phyloP scores from a whole-genome alignment of 176 grass and related monocot genomes.

The Calamus simplicifolius region DNA sequence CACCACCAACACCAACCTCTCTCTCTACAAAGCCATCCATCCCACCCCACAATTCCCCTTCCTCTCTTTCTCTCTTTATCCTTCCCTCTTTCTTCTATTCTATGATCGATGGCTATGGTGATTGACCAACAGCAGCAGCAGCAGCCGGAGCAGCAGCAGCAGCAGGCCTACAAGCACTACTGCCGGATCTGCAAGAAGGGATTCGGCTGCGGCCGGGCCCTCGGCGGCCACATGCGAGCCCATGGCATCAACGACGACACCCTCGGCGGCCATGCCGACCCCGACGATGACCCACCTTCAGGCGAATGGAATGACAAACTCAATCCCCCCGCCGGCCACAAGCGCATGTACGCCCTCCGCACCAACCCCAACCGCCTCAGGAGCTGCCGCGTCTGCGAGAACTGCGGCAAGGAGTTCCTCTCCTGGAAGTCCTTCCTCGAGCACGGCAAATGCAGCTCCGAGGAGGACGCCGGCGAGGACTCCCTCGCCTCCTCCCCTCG shows the following conservation, averaged over 20 bases:
- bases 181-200: slow-evolving; percentile 85
- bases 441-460: slow-evolving; percentile 56
- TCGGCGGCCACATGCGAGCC: slow-evolving; percentile 87
- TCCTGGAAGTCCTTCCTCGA: slow-evolving; percentile 59
- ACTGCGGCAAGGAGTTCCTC: slow-evolving; percentile 60
- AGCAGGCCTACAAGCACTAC: slow-evolving; percentile 52
- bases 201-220: slow-evolving; percentile 66
- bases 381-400: slow-evolving; percentile 54
- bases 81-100: slow-evolving; percentile 3
- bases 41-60: background rate
- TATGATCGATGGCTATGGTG: slow-evolving; percentile 38
- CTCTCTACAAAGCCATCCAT: slow-evolving; percentile 3
- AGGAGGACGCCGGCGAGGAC: slow-evolving; percentile 9
- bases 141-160: slow-evolving; percentile 6
- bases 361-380: slow-evolving; percentile 51
- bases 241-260: slow-evolving; percentile 53
- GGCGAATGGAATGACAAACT: slow-evolving; percentile 17
- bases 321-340: slow-evolving; percentile 8
- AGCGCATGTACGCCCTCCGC: slow-evolving; percentile 55
- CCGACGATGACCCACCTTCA: slow-evolving; percentile 11
- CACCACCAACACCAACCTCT: background rate
- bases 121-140: slow-evolving; percentile 35
- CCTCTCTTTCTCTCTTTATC: background rate
- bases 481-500: slow-evolving; percentile 16
- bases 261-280: background rate